Conservation (phyloP, 345 rosid genomes). For the Acer yangbiense region DNA sequence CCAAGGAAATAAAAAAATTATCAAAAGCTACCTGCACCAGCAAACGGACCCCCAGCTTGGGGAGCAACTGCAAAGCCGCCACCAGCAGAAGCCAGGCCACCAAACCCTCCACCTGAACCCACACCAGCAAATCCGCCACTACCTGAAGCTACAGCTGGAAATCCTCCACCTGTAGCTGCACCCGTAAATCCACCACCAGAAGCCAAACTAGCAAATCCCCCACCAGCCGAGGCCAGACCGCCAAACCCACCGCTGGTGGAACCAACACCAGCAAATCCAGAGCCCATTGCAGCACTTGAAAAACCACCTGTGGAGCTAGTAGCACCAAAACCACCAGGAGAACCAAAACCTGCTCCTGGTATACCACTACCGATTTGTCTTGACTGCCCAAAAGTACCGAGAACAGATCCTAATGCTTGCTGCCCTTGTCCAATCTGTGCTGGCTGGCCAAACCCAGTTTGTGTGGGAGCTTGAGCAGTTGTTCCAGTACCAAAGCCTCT, state of each 20-base stretch:
- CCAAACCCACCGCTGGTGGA: slow-evolving; percentile 45
- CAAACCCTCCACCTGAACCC: slow-evolving; percentile 46
- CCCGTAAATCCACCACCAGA: slow-evolving; percentile 43
- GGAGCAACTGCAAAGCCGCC: slow-evolving; percentile 48
- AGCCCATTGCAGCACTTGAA: slow-evolving; percentile 49
- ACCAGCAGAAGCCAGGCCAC: slow-evolving; percentile 30
- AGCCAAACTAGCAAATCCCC: slow-evolving; percentile 54
- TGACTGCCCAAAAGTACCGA: slow-evolving; percentile 95
- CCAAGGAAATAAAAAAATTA: background rate
- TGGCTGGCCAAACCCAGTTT: slow-evolving; percentile 75
- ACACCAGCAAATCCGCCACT: slow-evolving; percentile 34
- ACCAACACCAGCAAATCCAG: slow-evolving; percentile 42
- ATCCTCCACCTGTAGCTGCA: slow-evolving; percentile 33
- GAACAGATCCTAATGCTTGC: slow-evolving; percentile 90
- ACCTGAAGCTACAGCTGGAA: slow-evolving; percentile 16
- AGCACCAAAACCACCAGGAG: slow-evolving; percentile 52
- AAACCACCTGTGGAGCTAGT: slow-evolving; percentile 61
- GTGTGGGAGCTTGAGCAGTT: slow-evolving; percentile 57
- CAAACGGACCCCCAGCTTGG: background rate
- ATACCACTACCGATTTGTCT: slow-evolving; percentile 78
- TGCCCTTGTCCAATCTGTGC: slow-evolving; percentile 82
- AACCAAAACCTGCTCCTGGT: slow-evolving; percentile 60
- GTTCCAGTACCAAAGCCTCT: slow-evolving; percentile 56
- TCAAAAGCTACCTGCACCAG: background rate
- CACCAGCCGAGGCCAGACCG: slow-evolving; percentile 48